Conservation (phyloP, 495 filamentous ascomycete species). For the Aspergillus nidulans region DNA sequence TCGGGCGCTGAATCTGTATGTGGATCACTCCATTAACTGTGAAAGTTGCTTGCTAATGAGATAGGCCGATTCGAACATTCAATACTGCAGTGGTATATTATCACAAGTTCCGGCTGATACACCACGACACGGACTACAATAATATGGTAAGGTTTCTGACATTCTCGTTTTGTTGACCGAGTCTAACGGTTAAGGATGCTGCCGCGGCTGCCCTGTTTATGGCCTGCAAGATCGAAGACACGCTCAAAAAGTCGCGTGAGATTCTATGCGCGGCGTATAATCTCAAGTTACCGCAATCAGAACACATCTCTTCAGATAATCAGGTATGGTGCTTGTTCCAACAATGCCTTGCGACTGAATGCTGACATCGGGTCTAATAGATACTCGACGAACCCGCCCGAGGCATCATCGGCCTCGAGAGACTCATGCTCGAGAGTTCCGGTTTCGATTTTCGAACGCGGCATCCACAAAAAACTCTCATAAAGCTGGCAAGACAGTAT, state of each 20-base stretch:
- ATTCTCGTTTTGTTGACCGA: background rate
- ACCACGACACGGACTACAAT: slow-evolving; percentile 67
- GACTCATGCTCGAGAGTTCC: slow-evolving; percentile 88
- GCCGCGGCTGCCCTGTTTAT: slow-evolving; percentile 83
- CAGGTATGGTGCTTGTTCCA: slow-evolving; percentile 43
- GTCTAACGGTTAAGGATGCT: slow-evolving; percentile 57
- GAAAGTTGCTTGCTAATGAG: background rate
- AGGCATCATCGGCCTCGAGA: slow-evolving; percentile 79
- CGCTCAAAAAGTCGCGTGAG: slow-evolving; percentile 91
- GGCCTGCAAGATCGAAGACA: slow-evolving; percentile 96
- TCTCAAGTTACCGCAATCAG: slow-evolving; percentile 62
- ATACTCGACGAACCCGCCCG: slow-evolving; percentile 72
- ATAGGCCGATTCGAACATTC: slow-evolving; percentile 74
- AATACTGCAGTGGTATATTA: slow-evolving; percentile 82
- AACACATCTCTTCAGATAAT: slow-evolving; percentile 78
- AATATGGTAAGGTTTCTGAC: slow-evolving; percentile 38
- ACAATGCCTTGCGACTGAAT: background rate
- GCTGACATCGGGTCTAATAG: slow-evolving; percentile 34
- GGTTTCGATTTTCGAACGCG: slow-evolving; percentile 93
- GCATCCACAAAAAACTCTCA: slow-evolving; percentile 75
- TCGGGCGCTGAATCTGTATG: slow-evolving; percentile 64
- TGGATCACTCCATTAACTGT: slow-evolving; percentile 4
- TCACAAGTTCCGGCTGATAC: slow-evolving; percentile 80
- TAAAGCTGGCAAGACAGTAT: slow-evolving; percentile 63
- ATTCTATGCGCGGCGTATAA: slow-evolving; percentile 90